phyloP scores from a whole-genome alignment of 495 filamentous ascomycete genomes.

The Pseudotulostoma volvatum region DNA sequence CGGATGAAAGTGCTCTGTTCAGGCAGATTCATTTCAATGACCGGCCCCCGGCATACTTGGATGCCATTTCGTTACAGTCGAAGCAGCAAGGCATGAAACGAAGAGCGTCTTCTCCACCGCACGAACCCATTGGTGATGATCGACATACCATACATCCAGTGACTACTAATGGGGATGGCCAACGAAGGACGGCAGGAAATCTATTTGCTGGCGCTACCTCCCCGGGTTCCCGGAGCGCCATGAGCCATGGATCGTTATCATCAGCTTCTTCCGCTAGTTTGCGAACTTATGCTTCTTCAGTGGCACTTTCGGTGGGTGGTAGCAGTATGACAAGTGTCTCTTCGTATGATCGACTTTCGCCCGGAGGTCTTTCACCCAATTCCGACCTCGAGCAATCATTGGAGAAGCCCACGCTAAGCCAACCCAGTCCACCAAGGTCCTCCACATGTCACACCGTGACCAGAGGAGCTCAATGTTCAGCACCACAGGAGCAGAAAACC shows the following conservation, averaged over 20 bases:
- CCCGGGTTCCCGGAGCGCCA: constrained; percentile 38
- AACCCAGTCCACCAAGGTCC: constrained; percentile 35
- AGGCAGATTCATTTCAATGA: constrained; percentile 46
- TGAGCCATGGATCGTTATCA: constrained; percentile 51
- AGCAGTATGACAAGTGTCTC: constrained; percentile 60
- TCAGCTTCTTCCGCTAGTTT: constrained; percentile 53
- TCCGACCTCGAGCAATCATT: constrained; percentile 33
- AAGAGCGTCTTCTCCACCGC: constrained; percentile 64
- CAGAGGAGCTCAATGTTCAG: constrained; percentile 2
- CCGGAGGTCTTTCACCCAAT: constrained; percentile 52
- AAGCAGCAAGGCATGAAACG: constrained; percentile 51
- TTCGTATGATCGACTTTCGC: constrained; percentile 57
- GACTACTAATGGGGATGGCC: constrained; percentile 46
- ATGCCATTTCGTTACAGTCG: constrained; percentile 14
- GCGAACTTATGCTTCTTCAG: constrained; percentile 41
- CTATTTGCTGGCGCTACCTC: constrained; percentile 41
- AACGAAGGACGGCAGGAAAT: constrained; percentile 46
- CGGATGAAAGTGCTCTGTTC: constrained; percentile 45
- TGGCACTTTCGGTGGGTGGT: constrained; percentile 43
- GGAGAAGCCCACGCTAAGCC: constrained; percentile 33
- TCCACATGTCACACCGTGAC: constrained; percentile 12
- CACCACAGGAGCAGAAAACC: constrained; percentile 15
- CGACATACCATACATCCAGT: constrained; percentile 36
- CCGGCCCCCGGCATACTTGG: constrained; percentile 27
- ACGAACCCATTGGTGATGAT: constrained; percentile 59